Evolutionary conservation across 164 flowering plant species (phyloP).

Genomic region (Liquidambar formosana): DNA sequence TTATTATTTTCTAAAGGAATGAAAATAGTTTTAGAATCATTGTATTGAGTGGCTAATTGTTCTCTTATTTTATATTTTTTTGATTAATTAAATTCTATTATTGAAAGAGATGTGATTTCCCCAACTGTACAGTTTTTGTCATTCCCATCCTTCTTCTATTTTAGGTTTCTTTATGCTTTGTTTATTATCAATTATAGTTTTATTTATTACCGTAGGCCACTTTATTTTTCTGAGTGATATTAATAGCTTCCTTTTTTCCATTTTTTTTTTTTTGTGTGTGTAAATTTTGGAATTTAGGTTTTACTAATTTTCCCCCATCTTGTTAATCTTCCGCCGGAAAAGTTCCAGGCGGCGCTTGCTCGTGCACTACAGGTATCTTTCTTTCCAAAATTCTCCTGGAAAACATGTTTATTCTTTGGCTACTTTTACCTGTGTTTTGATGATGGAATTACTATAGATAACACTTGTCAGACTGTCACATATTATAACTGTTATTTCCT

Average conservation of each 20-base stretch:
- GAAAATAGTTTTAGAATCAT: too few relatives aligned
- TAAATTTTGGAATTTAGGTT: too few relatives aligned
- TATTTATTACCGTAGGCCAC: neutral
- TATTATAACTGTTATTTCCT: neutral
- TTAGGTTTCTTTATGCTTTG: slow-evolving; percentile 9
- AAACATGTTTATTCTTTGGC: neutral
- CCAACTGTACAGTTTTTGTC: neutral
- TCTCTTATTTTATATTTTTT: too few relatives aligned
- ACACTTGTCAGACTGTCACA: neutral
- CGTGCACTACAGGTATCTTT: slow-evolving; percentile 68
- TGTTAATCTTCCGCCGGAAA: slow-evolving; percentile 77
- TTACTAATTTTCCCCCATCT: slow-evolving; percentile 63
- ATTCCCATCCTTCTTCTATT: neutral
- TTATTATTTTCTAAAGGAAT: too few relatives aligned
- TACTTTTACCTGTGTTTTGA: too few relatives aligned
- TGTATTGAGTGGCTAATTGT: too few relatives aligned
- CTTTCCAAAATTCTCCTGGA: neutral
- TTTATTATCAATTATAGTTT: slow-evolving; percentile 3
- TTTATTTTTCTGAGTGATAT: neutral
- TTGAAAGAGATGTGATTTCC: too few relatives aligned
- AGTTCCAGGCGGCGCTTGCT: slow-evolving; percentile 76
- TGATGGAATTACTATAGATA: neutral
- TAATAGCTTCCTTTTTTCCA: slow-evolving; percentile 9
- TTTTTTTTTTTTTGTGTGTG: too few relatives aligned
- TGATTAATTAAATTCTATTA: too few relatives aligned